Evolutionary conservation across 495 filamentous ascomycete genomes (phyloP).

Genomic region (Daldinia decipiens): DNA sequence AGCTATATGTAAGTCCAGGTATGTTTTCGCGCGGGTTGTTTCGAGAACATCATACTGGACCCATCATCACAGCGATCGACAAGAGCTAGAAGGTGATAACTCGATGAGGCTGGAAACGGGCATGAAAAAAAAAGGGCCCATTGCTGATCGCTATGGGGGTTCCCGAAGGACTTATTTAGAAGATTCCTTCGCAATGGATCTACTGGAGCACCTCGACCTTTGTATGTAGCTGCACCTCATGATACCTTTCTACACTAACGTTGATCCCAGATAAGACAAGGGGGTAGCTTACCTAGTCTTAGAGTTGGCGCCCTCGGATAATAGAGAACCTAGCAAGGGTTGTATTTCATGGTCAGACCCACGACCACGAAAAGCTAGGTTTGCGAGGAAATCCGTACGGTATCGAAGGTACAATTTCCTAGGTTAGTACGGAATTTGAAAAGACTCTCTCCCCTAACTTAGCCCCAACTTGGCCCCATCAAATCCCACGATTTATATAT

Average conservation of each 20-base stretch:
- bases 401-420: slow-evolving; percentile 23
- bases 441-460: slow-evolving; percentile 15
- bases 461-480: slow-evolving; percentile 1
- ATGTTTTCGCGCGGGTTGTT: slow-evolving; percentile 34
- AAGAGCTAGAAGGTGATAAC: slow-evolving; percentile 23
- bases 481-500: not conserved
- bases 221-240: slow-evolving; percentile 35
- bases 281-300: slow-evolving; percentile 31
- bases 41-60: slow-evolving; percentile 40
- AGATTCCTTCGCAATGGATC: slow-evolving; percentile 24
- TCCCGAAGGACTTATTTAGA: slow-evolving; percentile 19
- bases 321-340: slow-evolving; percentile 45
- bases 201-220: slow-evolving; percentile 28
- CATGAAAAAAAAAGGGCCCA: slow-evolving; percentile 10
- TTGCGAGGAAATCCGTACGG: slow-evolving; percentile 27
- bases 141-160: slow-evolving; percentile 15
- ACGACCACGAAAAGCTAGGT: slow-evolving; percentile 34
- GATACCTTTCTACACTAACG: slow-evolving; percentile 27
- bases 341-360: slow-evolving; percentile 40
- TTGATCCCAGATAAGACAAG: slow-evolving; percentile 25
- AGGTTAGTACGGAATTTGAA: slow-evolving; percentile 30
- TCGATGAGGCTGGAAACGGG: not conserved
- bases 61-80: slow-evolving; percentile 42
- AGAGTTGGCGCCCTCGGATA: slow-evolving; percentile 45
- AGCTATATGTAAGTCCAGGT: slow-evolving; percentile 20